Evolutionary conservation across 2,329 filamentous ascomycete genomes (phyloP).

Genomic region (Exophiala lecanii-corni): DNA sequence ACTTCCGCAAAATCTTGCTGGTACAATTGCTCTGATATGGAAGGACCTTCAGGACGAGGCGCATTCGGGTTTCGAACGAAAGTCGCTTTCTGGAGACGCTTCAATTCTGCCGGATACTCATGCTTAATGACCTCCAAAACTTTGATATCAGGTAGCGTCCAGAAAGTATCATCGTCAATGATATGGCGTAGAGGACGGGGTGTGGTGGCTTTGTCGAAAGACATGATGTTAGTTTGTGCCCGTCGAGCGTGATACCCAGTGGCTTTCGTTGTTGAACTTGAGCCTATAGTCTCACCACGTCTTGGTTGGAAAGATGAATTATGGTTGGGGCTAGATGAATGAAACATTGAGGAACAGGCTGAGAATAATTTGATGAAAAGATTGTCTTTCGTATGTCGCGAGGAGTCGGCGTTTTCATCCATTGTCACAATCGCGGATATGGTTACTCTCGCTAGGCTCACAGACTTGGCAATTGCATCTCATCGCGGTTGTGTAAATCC

Average conservation of each 20-base stretch:
- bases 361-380: constrained; percentile 1
- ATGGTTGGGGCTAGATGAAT: not conserved
- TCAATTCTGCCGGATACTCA: constrained; percentile 29
- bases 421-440: constrained; percentile 1
- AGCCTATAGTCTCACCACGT: not conserved
- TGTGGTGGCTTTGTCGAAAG: not conserved
- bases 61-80: constrained; percentile 12
- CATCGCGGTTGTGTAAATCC: too few species aligned
- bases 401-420: constrained; percentile 6
- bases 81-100: constrained; percentile 29
- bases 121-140: constrained; percentile 26
- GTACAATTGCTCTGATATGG: constrained; percentile 31
- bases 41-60: constrained; percentile 12
- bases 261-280: not conserved
- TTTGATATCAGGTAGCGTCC: constrained; percentile 18
- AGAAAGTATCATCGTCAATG: constrained; percentile 16
- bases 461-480: not conserved
- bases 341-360: constrained; percentile 1
- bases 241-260: not conserved
- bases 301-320: not conserved
- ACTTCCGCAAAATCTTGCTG: constrained; percentile 33
- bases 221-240: constrained; percentile 2
- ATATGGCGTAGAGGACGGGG: constrained; percentile 2
- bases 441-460: not conserved
- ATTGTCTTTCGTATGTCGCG: not conserved